Evolutionary conservation across 345 rosid genomes (phyloP), one percentile per base, ranked within the genome.

Genomic region (Abelmoschus esculentus): DNA sequence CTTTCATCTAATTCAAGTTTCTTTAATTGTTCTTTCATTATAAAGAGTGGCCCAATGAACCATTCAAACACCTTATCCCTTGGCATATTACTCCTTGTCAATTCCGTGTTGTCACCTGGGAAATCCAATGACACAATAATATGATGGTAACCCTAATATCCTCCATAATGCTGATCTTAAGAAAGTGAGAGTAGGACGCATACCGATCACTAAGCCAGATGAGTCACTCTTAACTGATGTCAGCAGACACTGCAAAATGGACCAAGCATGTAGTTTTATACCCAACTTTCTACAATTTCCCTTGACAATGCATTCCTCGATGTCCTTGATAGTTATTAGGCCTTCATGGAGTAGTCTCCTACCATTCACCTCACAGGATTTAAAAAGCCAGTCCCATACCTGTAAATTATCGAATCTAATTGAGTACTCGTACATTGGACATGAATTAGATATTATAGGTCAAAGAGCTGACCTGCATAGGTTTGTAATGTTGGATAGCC

Each of bases 381-480:
- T 89, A 71, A 93, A 93, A 66, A 93, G 71, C 97, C 96, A 90
- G 73, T 89, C 97, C 97, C 96, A 90, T 2, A 90, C 90, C 98
- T 93, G 76, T 19, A 56, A 57, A 49, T 68, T 64, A 40, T 10
- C 34, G 55, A 68, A 67, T 54, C 31, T 55, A 17, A 40, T 56
- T 42, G 50, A 69, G 31, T 71, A 53, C 40, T 38, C 0, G 32
- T 7, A 4, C 9, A 64, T 40, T 15, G 12, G 26, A 38, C 10
- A 2, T 14, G 1, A 40, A 6, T 18, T 54, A 49, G n/a, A 32
- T 52, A 28, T 7, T 50, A 15, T 54, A 61, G n/a, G 42, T 17
- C 8, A 6, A 54, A 60, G 59, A 18, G 18, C 36, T 59, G 76
- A 86, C 98, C 81, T 89, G 93, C 74, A 89, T 75, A 7, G 96